Evolutionary conservation across 768 basidiomycete genomes (phyloP).

Genomic region (Tephrocybe sp.): DNA sequence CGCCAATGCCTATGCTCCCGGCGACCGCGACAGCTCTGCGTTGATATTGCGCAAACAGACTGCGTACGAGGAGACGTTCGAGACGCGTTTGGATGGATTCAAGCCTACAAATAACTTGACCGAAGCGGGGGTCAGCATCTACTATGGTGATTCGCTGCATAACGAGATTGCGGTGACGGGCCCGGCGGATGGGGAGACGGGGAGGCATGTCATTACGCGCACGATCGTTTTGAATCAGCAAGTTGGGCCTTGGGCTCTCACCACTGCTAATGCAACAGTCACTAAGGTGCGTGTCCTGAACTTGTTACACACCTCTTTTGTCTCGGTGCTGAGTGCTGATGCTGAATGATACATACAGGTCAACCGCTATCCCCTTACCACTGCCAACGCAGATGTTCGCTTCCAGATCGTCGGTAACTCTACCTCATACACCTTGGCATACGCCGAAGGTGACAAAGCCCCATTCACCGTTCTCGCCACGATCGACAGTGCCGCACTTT

Average conservation of each 20-base stretch:
- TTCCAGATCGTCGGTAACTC: conserved; percentile 27
- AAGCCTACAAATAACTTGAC: conserved; percentile 25
- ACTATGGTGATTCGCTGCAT: conserved; percentile 34
- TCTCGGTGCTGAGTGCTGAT: background rate
- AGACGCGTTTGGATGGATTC: conserved; percentile 30
- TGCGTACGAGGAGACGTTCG: conserved; percentile 34
- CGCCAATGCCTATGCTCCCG: conserved; percentile 34
- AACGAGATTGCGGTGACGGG: conserved; percentile 34
- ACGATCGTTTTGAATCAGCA: conserved; percentile 28
- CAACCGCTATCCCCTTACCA: conserved; percentile 19
- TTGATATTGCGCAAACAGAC: conserved; percentile 36
- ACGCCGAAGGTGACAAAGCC: conserved; percentile 27
- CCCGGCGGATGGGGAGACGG: conserved; percentile 15
- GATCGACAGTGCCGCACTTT: conserved; percentile 30
- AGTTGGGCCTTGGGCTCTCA: conserved; percentile 33
- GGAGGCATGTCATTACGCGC: conserved; percentile 26
- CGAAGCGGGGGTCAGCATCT: conserved; percentile 35
- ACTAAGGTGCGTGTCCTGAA: conserved; percentile 21
- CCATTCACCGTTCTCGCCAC: conserved; percentile 23
- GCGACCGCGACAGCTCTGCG: conserved; percentile 35
- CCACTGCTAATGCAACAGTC: conserved; percentile 26
- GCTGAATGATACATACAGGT: conserved; percentile 7
- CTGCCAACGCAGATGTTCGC: conserved; percentile 22
- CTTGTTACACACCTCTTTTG: background rate
- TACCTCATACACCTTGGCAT: conserved; percentile 29